Base-by-base conservation (phyloP, 345 rosid species). In the Linum lewisii region DNA sequence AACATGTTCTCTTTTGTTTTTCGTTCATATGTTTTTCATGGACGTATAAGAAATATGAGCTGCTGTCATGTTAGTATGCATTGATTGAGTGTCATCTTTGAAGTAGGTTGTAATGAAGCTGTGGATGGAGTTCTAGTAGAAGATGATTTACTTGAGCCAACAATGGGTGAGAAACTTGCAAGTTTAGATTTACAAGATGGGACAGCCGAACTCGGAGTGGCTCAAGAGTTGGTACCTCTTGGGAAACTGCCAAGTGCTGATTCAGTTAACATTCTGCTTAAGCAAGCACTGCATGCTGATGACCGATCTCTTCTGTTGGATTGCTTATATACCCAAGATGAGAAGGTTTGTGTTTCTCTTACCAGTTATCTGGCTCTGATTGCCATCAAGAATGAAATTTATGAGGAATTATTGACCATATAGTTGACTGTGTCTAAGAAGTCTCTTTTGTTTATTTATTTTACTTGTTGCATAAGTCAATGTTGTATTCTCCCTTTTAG, bases 141-240 rank as follows among this genome's bases (percentile, higher is more conserved):
- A 59, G 83, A 79, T 81, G 81, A 79, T 72, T 61, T 58, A 34
- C 75, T 81, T 65, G 99, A 90, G 85, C 95, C 84, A 11, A 90
- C 99, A 24, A 90, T 94, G 79, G 97, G 95, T 44, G 97, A 94
- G 70, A 90, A 82, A 64, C 89, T 94, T 32, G 86, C 72, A 56
- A 70, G 72, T 70, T 77, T 87, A 63, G 76, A 75, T 66, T 57
- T 85, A 60, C 60, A 73, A 58, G 76, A 78, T 44, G 76, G 64
- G 21, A 64, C 69, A 51, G 21, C 60, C 63, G 73, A 25, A 51
- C 65, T 11, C 69, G 54, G 24, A n/a, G 86, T 75, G 61, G 55
- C 60, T 62, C 22, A 59, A 45, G 81, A 67, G 20, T 65, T 73
- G 51, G 50, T 76, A 57, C 66, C 74, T 72, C 62, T 0, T 18